Conservation (phyloP, 805 yeast species). For the Candida rishiriensis region DNA sequence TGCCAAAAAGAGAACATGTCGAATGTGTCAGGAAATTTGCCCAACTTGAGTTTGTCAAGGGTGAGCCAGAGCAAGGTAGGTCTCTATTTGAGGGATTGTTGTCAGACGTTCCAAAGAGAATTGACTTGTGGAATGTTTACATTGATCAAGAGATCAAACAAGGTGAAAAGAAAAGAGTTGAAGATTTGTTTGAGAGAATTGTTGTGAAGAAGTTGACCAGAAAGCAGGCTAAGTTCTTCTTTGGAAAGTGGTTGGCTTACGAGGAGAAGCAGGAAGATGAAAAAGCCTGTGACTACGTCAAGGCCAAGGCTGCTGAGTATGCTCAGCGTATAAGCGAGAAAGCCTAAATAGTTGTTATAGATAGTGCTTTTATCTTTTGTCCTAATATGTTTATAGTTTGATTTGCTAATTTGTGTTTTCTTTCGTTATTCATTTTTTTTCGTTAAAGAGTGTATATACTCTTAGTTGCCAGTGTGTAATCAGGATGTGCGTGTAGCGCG, state of each 20-base stretch:
- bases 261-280: conserved; percentile 69
- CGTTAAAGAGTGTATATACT: no score
- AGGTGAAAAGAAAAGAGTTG: conserved; percentile 62
- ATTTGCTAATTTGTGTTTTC: background rate
- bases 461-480: no score
- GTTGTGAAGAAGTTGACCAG: conserved; percentile 60
- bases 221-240: conserved; percentile 93
- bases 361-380: no score
- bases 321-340: conserved; percentile 25
- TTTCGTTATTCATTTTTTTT: background rate
- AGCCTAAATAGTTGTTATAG: background rate
- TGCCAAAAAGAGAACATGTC: conserved; percentile 70
- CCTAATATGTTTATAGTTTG: background rate
- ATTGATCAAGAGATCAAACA: conserved; percentile 86
- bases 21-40: conserved; percentile 87
- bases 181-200: conserved; percentile 79
- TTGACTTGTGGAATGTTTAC: conserved; percentile 93
- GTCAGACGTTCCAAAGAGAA: conserved; percentile 84
- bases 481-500: no score
- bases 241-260: conserved; percentile 82
- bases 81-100: conserved; percentile 90
- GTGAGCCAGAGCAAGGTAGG: conserved; percentile 92
- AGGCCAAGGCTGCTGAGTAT: conserved; percentile 84
- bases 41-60: conserved; percentile 78
- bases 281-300: conserved; percentile 75